Percentiles rank a stretch among this genome's conserved stretches.
Conservation (phyloP, 306 rosid species). For the Crotalaria pallida region DNA sequence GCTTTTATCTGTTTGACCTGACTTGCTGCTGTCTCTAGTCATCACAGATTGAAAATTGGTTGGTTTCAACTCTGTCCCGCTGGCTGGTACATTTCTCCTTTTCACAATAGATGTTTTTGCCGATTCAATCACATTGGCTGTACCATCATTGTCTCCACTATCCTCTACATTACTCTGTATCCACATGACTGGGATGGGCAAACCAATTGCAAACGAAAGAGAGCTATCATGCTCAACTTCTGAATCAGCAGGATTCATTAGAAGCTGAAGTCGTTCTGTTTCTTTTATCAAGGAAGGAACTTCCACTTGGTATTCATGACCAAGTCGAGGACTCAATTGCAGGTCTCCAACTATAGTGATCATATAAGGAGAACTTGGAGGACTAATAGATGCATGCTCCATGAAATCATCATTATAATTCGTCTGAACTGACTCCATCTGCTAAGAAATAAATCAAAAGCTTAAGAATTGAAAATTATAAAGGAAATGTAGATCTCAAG, state of each 20-base stretch:
- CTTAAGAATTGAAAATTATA: constrained; percentile 10
- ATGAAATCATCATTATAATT: constrained; percentile 30
- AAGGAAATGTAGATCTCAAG: background rate
- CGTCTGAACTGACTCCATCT: constrained; percentile 39
- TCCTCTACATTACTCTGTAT: constrained; percentile 25
- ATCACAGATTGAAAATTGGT: constrained; percentile 12
- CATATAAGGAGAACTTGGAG: constrained; percentile 42
- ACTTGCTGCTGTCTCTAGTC: constrained; percentile 13
- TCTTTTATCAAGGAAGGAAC: constrained; percentile 47
- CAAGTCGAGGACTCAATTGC: constrained; percentile 45
- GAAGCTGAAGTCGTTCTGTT: constrained; percentile 33
- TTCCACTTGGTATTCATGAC: constrained; percentile 58
- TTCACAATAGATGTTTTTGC: constrained; percentile 25
- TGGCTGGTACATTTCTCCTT: constrained; percentile 16
- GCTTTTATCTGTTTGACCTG: constrained; percentile 7
- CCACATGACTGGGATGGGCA: constrained; percentile 51
- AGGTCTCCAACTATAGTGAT: constrained; percentile 39
- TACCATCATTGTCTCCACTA: constrained; percentile 24
- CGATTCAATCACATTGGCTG: constrained; percentile 12
- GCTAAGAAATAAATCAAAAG: constrained; percentile 24
- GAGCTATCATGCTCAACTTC: constrained; percentile 21
- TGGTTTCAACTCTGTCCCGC: constrained; percentile 9
- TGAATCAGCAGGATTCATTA: constrained; percentile 33
- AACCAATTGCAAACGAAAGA: constrained; percentile 44
- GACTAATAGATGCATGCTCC: constrained; percentile 28